Base-by-base conservation (phyloP, 192 early-diverging fungal genomes). In the Coemansia sp. region DNA sequence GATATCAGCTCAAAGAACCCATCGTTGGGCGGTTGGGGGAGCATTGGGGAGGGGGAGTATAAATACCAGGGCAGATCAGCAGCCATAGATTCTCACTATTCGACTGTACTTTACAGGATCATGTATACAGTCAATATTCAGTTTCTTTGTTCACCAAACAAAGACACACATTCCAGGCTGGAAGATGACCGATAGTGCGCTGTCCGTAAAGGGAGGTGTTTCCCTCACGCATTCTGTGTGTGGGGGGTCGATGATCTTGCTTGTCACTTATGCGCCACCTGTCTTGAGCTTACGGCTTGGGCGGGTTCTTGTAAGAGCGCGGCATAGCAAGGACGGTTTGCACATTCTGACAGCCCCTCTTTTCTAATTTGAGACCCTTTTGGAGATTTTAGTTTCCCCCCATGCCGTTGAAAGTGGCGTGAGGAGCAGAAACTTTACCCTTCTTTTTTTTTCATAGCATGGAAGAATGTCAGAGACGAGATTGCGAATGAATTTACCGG, bases 31-130 rank as follows among this genome's bases (percentile, higher is more conserved):
- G 33, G 33, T 35, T 35, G 33, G 33, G 33, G 33, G 1, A 10
- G 10, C 1, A 1, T 3, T 1, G 10, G n/a, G 43, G 16, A 6
- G 44, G 44, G 21, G 9, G 33, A 21, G 50, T 50, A 53, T 23
- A 53, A 61, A 61, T n/a, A 1, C 7, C 4, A 3, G 36, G 43
- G 2, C 15, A 21, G 35, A 12, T 14, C 37, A 3, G 9, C 13
- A 45, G 39, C 19, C 26, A 20, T 45, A 15, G 43, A 45, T 20
- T 45, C 16, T 45, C 57, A 61, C 23, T 26, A 26, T 63, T 50
- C 63, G 71, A 74, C 71, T 74, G 64, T 74, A 68, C 71, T 74
- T 59, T 63, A 62, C 72, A 76, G 72, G 72, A 76, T 76, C 55
- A 68, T 65, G 72, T 76, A 65, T 76, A 76, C 66, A 76, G 72